Conservation (phyloP, 257 asterid species). For the Mentha longifolia region DNA sequence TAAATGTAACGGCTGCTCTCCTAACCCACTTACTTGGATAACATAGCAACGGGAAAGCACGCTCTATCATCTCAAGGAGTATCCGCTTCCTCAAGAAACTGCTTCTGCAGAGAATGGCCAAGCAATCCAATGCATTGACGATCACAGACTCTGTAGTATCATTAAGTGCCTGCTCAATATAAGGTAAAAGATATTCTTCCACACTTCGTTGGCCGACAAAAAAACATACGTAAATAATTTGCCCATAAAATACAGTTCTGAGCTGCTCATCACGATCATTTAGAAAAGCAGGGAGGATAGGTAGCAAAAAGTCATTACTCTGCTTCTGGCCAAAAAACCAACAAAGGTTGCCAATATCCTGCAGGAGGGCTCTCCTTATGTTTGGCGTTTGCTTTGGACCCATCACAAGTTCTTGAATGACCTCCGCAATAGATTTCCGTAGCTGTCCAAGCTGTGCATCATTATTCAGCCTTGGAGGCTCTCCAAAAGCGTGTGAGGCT, state of each 20-base stretch:
- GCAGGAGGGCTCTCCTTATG: conserved; percentile 98
- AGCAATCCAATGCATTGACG: conserved; percentile 93
- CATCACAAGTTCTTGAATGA: conserved; percentile 99
- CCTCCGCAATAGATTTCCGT: conserved; percentile 92
- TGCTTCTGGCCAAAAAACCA: conserved; percentile 99
- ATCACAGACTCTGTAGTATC: conserved; percentile 85
- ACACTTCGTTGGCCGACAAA: conserved; percentile 98
- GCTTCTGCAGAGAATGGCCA: conserved; percentile 88
- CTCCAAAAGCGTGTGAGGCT: conserved; percentile 50
- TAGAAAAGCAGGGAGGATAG: conserved; percentile 97
- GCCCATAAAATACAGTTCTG: conserved; percentile 94
- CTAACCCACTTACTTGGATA: conserved; percentile 97
- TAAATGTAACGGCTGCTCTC: conserved; percentile 75
- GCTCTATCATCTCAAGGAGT: conserved; percentile 94
- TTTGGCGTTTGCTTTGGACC: conserved; percentile 99
- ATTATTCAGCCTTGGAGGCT: conserved; percentile 57
- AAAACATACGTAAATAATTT: conserved; percentile 84
- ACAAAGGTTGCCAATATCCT: conserved; percentile 95
- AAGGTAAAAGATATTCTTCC: conserved; percentile 97
- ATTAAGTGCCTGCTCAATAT: conserved; percentile 94
- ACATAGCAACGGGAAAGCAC: conserved; percentile 81
- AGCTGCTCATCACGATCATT: conserved; percentile 99
- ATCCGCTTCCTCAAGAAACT: conserved; percentile 81
- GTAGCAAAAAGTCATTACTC: conserved; percentile 94
- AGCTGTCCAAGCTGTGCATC: conserved; percentile 88